Base-by-base conservation (phyloP, 371 early-diverging fungal species). In the Mucor indicus region DNA sequence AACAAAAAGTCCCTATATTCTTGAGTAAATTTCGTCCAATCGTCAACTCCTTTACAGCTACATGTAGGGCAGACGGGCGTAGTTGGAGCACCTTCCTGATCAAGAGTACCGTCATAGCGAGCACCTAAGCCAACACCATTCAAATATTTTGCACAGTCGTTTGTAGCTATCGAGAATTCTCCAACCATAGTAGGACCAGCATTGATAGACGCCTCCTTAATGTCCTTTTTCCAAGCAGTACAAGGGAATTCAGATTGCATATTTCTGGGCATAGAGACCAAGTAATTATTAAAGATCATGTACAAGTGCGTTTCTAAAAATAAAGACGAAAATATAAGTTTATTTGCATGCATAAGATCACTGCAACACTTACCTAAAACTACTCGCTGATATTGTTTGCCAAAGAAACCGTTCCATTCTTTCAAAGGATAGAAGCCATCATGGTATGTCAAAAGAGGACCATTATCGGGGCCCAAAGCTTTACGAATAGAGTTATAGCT, bases 91-190 rank as follows among this genome's bases (percentile, higher is more conserved):
- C 20, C 50, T 1, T 48, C 53, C 24, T 56, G 51, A 0, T 38
- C 35, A 8, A 61, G 10, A 0, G 83, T 79, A 16, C 88, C 88
- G 16, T 87, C 86, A 63, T 75, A 87, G 5, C 87, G 75, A 10
- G 83, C 68, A 1, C 87, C 86, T 2, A 70, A 48, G 8, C 80
- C 80, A 21, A 86, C 68, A 7, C 90, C 90, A 48, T 90, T 88
- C 16, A 88, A 51, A 53, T 79, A 86, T 9, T 77, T 77, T 3
- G 85, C 83, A 50, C 90, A 90, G 39, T 88, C 90, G 39, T 84
- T 88, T 24, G 79, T 83, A 2, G 89, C 90, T 4, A 81, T 51
- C 2, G 85, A 86, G 49, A 83, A 88, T 54, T 88, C 89, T 23
- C 87, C 87, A 0, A 83, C 82, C 61, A 90, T 78, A 1, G 84